A percentile compares a stretch with the other conserved stretches of the same genome.
Evolutionary conservation across 1,284 basidiomycete genomes (phyloP).

Genomic region (Ustilago loliicola): DNA sequence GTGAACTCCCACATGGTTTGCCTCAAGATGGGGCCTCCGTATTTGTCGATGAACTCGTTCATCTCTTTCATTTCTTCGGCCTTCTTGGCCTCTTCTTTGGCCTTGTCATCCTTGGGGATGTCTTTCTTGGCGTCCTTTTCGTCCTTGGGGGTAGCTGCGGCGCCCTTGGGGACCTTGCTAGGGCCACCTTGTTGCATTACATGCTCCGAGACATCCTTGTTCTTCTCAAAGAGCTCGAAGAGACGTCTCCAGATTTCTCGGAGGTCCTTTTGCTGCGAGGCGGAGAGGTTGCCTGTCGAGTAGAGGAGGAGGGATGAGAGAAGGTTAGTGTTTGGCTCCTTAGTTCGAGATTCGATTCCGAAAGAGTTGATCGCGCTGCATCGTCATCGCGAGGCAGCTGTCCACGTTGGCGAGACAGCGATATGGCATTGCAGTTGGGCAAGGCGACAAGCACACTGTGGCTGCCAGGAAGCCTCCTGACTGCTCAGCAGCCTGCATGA

Average conservation of each 20-base stretch:
- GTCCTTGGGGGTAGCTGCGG: constrained; percentile 32
- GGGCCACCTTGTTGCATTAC: constrained; percentile 59
- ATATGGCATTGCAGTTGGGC: background rate
- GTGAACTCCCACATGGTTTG: constrained; percentile 64
- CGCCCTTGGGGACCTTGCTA: constrained; percentile 36
- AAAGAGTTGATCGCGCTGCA: constrained; percentile 1
- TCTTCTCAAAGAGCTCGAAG: constrained; percentile 63
- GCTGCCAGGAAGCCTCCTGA: background rate
- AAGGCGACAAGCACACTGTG: background rate
- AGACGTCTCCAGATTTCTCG: constrained; percentile 62
- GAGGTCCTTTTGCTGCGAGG: constrained; percentile 59
- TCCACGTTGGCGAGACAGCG: background rate
- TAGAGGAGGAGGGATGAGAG: background rate
- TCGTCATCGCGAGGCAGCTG: constrained; percentile 17
- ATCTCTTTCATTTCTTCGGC: constrained; percentile 62
- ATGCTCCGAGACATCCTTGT: constrained; percentile 62
- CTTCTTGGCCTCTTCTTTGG: constrained; percentile 67
- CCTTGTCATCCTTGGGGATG: constrained; percentile 67
- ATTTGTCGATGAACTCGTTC: constrained; percentile 66
- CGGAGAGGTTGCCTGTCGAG: constrained; percentile 60
- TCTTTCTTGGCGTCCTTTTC: constrained; percentile 60
- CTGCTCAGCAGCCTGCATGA: background rate
- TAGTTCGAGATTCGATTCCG: background rate
- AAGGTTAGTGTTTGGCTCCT: constrained; percentile 12
- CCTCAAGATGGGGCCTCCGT: constrained; percentile 67